Conservation (phyloP, 176 grass and related monocot genomes). For the Hyparrhenia diplandra region DNA sequence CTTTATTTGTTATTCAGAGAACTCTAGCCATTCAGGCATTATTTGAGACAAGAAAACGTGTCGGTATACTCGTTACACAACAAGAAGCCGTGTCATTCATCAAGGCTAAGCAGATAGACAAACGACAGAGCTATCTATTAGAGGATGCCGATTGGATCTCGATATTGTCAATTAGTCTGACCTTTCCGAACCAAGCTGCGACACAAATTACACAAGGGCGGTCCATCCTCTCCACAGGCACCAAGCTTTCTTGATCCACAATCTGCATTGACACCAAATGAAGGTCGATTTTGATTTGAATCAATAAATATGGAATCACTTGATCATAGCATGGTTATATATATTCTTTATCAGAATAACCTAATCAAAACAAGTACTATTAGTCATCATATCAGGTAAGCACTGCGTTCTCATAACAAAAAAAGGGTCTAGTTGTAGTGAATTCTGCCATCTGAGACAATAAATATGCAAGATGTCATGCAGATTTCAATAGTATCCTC, state of each 20-base stretch:
- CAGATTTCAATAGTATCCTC: too few relatives aligned
- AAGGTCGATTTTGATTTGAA: neutral
- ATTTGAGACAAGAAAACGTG: too few relatives aligned
- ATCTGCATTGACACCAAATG: conserved; percentile 37
- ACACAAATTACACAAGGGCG: conserved; percentile 56
- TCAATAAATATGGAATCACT: neutral
- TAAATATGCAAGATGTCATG: too few relatives aligned
- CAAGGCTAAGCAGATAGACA: neutral
- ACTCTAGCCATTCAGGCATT: too few relatives aligned
- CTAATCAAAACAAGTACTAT: too few relatives aligned
- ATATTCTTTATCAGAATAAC: neutral
- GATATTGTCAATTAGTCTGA: conserved; percentile 77
- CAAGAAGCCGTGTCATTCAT: neutral
- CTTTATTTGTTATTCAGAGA: too few relatives aligned
- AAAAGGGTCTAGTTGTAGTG: too few relatives aligned
- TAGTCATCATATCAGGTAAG: too few relatives aligned
- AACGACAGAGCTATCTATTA: neutral
- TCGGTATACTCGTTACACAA: too few relatives aligned
- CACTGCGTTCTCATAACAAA: too few relatives aligned
- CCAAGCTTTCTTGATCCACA: conserved; percentile 68
- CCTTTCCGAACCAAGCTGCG: conserved; percentile 75
- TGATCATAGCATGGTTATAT: neutral
- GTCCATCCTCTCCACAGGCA: conserved; percentile 38
- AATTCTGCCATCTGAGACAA: too few relatives aligned
- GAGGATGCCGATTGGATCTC: conserved; percentile 37